Percentiles rank a stretch among this genome's conserved stretches.
phyloP scores from a whole-genome alignment of 345 rosid genomes.

The Eucalyptus cloeziana region DNA sequence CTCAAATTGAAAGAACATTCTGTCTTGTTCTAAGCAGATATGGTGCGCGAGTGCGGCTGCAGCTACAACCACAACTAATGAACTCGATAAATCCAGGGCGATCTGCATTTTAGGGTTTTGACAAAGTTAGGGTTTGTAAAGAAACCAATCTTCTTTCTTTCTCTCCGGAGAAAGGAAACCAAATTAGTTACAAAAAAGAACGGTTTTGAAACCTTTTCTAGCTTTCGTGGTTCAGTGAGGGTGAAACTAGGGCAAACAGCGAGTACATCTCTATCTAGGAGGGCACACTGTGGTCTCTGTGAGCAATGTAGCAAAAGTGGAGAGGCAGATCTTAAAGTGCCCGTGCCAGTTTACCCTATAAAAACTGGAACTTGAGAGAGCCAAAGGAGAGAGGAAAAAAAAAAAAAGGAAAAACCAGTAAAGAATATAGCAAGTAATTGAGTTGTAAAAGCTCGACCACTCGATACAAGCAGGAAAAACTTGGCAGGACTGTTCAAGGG shows the following conservation, averaged over 20 bases:
- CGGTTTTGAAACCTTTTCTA: not conserved
- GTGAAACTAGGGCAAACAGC: conserved; percentile 29
- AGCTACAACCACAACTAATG: not conserved
- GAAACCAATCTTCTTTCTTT: not conserved
- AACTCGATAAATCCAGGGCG: not conserved
- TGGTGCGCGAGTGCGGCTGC: not conserved
- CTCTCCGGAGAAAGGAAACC: not conserved
- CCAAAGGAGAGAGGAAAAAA: not conserved
- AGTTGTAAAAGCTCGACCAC: not conserved
- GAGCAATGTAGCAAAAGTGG: conserved; percentile 71
- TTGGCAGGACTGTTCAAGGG: not conserved
- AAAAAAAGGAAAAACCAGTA: not conserved
- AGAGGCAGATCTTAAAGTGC: conserved; percentile 60
- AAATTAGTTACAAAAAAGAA: not conserved
- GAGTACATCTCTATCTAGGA: conserved; percentile 30
- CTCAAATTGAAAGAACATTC: not conserved
- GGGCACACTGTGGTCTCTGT: conserved; percentile 18
- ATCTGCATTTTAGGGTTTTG: not conserved
- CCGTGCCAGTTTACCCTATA: conserved; percentile 9
- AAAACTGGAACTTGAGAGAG: not conserved
- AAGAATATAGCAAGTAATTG: not conserved
- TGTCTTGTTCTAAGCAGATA: not conserved
- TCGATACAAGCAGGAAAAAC: not conserved
- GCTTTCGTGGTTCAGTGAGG: not conserved
- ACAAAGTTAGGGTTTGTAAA: not conserved